These are phyloP conservation scores for Takashimella koratensis DNA, from an alignment of 1,284 basidiomycete species.

Conservation along the genomic window DNA sequence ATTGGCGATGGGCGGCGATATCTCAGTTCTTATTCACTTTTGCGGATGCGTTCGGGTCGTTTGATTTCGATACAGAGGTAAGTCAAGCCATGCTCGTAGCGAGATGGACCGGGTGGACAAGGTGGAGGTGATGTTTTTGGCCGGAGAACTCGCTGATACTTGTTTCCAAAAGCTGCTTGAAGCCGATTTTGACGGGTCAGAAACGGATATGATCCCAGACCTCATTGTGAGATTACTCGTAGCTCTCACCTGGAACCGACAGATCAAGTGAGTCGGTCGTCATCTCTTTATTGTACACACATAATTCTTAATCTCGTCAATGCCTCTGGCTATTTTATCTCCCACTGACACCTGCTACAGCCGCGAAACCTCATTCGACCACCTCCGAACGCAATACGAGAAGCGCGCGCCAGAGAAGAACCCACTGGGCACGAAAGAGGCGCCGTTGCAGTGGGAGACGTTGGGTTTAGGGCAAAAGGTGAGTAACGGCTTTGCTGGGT, in stretches of 20 bases:
- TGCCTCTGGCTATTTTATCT: background rate
- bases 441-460: slow-evolving; percentile 50
- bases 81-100: too few species aligned
- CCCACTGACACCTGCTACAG: slow-evolving; percentile 16
- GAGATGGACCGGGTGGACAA: background rate
- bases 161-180: slow-evolving; percentile 46
- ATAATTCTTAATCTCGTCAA: background rate
- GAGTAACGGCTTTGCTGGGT: too few species aligned
- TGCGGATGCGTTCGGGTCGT: slow-evolving; percentile 44
- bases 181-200: slow-evolving; percentile 51
- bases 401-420: slow-evolving; percentile 38
- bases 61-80: slow-evolving; percentile 48
- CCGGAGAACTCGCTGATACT: background rate
- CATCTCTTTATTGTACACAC: background rate
- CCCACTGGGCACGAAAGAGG: slow-evolving; percentile 42
- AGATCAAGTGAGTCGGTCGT: slow-evolving; percentile 48
- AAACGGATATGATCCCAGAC: slow-evolving; percentile 48
- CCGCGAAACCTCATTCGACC: slow-evolving; percentile 43
- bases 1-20: slow-evolving; percentile 49
- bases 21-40: slow-evolving; percentile 48
- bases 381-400: slow-evolving; percentile 46
- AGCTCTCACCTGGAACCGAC: slow-evolving; percentile 52
- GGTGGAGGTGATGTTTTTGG: background rate
- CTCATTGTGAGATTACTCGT: slow-evolving; percentile 52
- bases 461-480: slow-evolving; percentile 53